These are phyloP conservation scores for Bothriochloa decipiens DNA, from an alignment of 176 grass and related monocot species.

Conservation along the genomic window DNA sequence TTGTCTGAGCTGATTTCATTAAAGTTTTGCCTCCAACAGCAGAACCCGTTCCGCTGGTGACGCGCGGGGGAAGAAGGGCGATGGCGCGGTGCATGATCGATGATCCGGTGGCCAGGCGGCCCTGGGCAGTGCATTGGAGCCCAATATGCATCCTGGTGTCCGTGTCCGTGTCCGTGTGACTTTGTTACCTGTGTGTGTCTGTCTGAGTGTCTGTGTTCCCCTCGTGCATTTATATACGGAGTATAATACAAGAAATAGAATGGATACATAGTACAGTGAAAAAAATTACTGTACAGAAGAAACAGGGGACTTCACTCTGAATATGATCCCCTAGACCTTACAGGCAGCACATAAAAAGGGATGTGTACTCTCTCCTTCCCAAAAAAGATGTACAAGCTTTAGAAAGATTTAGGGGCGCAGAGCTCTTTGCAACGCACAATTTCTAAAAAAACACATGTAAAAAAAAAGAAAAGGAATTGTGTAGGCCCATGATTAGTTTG, in stretches of 20 bases:
- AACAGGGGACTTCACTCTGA: neutral
- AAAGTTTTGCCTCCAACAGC: conserved; percentile 64
- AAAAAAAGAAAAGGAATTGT: no score
- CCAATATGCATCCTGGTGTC: neutral
- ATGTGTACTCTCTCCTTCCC: neutral
- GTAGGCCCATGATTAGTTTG: no score
- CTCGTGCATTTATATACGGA: neutral
- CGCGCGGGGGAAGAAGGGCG: conserved; percentile 22
- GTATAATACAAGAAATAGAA: neutral
- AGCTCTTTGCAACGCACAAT: no score
- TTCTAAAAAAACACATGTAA: no score
- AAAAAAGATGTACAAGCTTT: no score
- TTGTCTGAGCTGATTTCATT: conserved; percentile 38
- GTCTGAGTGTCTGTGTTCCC: neutral
- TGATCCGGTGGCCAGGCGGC: neutral
- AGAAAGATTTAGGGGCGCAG: no score
- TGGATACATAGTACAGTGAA: neutral
- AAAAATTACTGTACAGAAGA: neutral
- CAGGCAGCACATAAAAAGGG: neutral
- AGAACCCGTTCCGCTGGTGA: conserved; percentile 80
- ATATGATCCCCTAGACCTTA: neutral
- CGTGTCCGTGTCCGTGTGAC: neutral
- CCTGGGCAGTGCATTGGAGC: neutral
- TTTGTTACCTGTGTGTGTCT: neutral
- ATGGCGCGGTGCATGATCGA: neutral